Conservation (phyloP, 169 alveolate genomes). For the Amoebophrya sp. region DNA sequence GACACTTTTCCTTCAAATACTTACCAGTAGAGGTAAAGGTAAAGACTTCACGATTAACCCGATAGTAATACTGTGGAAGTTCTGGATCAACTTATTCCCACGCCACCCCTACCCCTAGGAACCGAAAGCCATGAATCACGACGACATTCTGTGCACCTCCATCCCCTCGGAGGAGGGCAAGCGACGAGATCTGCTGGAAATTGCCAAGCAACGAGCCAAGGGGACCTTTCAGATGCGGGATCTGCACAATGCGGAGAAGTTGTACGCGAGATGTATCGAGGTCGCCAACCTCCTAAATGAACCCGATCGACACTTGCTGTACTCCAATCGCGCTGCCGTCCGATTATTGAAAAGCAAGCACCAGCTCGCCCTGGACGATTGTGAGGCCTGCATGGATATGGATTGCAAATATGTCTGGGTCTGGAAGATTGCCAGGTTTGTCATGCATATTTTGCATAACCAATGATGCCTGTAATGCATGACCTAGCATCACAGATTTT, state of each 20-base stretch:
- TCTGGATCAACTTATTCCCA: too few relatives aligned
- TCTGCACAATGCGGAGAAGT: not conserved
- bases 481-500: too few relatives aligned
- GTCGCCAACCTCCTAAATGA: not conserved
- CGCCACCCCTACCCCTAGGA: too few relatives aligned
- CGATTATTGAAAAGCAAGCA: not conserved
- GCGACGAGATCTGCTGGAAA: not conserved
- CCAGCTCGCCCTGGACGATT: not conserved
- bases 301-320: not conserved
- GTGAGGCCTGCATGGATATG: constrained; percentile 20
- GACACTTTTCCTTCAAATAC: too few relatives aligned
- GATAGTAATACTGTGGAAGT: too few relatives aligned
- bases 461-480: too few relatives aligned
- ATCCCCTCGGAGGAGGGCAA: not conserved
- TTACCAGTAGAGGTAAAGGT: too few relatives aligned
- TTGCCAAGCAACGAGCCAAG: not conserved
- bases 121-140: too few relatives aligned
- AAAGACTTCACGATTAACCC: too few relatives aligned
- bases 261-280: not conserved
- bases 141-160: not conserved
- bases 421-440: too few relatives aligned
- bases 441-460: too few relatives aligned
- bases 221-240: not conserved
- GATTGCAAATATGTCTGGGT: too few relatives aligned
- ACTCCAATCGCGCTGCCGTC: not conserved